Base-by-base conservation (phyloP, 208 protist genomes). In the Trypanosoma avium region DNA sequence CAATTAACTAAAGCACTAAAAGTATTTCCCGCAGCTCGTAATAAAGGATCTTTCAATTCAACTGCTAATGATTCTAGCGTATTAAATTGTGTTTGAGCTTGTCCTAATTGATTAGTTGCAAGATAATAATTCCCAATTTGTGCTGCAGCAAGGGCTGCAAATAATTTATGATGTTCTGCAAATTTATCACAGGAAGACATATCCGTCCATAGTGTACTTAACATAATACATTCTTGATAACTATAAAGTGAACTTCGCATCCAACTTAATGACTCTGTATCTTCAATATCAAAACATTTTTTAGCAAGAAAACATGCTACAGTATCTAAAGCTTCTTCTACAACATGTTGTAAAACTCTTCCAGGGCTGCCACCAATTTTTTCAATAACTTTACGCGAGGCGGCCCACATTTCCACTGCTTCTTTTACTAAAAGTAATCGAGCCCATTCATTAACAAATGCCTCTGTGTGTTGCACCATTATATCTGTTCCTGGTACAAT, bases 91-190 rank as follows among this genome's bases (percentile, higher is more conserved):
- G 74, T 59, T 2, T 85, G 72, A 4, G 92, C 89, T 22, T 83
- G 71, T 8, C 59, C 40, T 3, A 95, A 74, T 64, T 95, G 87
- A 55, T 93, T 82, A 17, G 82, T 89, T 30, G 88, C 78, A 27
- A 95, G 76, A 75, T 93, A 89, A 43, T 93, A 79, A 72, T 94
- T 84, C 19, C 89, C 89, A 27, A 97, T 80, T 63, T 92, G 84
- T 30, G 77, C 63, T 12, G 77, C 77, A 8, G 74, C 84, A 17
- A 97, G 53, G 21, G 77, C 79, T 43, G 63, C 75, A 45, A 94
- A 72, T 27, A 81, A 68, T 45, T 75, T 61, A 67, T 94, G 88
- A n/a, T 74, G 67, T 30, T 90, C 59, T 27, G 67, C 57, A 71
- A 88, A 82, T 17, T 90, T 60, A 29, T 67, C 65, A 56, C 70